Percentiles rank a stretch among this genome's conserved stretches.
These are phyloP conservation scores for Venturia oleaginea DNA, from an alignment of 2,329 filamentous ascomycete species.

Conservation along the genomic window DNA sequence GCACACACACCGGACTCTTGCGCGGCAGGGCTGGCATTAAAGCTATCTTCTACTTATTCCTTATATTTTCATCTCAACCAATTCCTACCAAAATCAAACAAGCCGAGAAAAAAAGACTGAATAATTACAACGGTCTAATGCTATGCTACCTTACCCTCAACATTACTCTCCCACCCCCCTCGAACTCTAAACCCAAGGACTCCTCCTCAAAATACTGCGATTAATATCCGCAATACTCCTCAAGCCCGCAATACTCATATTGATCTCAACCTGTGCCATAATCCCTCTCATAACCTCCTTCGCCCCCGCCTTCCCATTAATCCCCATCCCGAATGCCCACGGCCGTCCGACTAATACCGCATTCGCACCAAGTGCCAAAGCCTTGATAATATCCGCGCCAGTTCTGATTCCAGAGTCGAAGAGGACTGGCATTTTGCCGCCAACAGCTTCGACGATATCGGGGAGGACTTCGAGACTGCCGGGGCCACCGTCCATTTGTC, in stretches of 20 bases:
- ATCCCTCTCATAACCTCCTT: constrained; percentile 28
- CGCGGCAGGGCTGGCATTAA: too few relatives aligned
- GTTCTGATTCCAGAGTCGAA: constrained; percentile 30
- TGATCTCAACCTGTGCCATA: constrained; percentile 21
- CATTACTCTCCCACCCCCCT: neutral
- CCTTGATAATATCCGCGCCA: constrained; percentile 29
- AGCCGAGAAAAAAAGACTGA: too few relatives aligned
- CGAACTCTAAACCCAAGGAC: neutral
- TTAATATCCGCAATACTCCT: neutral
- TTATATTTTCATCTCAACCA: too few relatives aligned
- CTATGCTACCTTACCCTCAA: neutral
- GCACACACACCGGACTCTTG: too few relatives aligned
- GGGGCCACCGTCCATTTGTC: constrained; percentile 29
- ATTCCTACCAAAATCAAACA: too few relatives aligned
- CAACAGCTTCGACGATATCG: constrained; percentile 27
- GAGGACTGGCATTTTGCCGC: constrained; percentile 26
- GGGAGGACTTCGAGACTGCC: constrained; percentile 27
- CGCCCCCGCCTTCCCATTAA: constrained; percentile 28
- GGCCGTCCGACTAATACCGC: constrained; percentile 28
- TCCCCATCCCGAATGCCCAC: constrained; percentile 29
- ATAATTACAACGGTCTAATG: neutral
- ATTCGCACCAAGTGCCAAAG: constrained; percentile 29
- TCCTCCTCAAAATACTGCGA: constrained; percentile 10
- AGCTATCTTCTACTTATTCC: too few relatives aligned
- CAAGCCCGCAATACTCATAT: constrained; percentile 6